Conservation (phyloP, 768 basidiomycete species). For the Dacryopinax primogenitus region DNA sequence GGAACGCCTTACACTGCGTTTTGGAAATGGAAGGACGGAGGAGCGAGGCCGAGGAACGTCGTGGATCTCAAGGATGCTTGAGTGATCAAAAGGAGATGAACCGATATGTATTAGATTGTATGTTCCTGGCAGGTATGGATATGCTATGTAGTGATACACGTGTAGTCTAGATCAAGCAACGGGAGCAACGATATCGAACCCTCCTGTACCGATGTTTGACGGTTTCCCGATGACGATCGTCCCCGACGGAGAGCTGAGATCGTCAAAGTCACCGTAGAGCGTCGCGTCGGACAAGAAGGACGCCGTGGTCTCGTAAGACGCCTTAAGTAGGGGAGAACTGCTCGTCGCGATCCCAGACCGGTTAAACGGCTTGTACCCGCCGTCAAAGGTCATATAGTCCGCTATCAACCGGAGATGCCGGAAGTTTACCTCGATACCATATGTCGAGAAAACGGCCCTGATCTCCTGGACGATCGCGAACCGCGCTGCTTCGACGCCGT, state of each 20-base stretch:
- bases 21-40: slow-evolving; percentile 4
- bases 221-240: slow-evolving; percentile 85
- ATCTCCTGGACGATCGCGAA: slow-evolving; percentile 84
- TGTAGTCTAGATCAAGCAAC: neutral
- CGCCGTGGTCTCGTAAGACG: slow-evolving; percentile 93
- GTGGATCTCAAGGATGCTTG: slow-evolving; percentile 6
- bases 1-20: neutral
- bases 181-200: slow-evolving; percentile 64
- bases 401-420: slow-evolving; percentile 94
- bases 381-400: slow-evolving; percentile 99
- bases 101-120: neutral
- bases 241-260: slow-evolving; percentile 77
- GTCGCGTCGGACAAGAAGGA: slow-evolving; percentile 90
- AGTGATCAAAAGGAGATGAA: neutral
- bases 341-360: slow-evolving; percentile 86
- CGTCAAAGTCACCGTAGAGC: slow-evolving; percentile 88
- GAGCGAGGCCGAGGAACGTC: neutral
- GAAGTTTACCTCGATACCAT: slow-evolving; percentile 88
- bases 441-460: slow-evolving; percentile 80
- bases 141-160: neutral
- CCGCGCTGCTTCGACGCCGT: slow-evolving; percentile 95
- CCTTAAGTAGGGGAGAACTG: slow-evolving; percentile 91
- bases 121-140: neutral
- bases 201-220: slow-evolving; percentile 83
- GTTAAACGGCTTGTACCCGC: slow-evolving; percentile 96